A percentile compares a stretch with the other conserved stretches of the same genome.
Evolutionary conservation across 1,284 basidiomycete genomes (phyloP).

Genomic region (Ceratobasidium sp.): DNA sequence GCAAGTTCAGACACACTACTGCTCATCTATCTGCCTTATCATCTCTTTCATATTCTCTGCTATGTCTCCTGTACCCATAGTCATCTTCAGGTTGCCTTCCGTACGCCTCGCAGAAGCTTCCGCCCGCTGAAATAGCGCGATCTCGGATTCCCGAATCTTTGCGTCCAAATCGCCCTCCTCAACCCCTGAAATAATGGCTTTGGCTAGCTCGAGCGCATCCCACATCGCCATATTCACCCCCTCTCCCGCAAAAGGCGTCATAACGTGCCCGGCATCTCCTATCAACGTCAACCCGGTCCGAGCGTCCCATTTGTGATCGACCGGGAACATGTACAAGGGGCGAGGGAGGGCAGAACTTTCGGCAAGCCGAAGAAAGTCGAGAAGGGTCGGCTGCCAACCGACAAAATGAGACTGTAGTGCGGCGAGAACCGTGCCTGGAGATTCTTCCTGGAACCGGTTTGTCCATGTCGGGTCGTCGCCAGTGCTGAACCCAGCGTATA

Average conservation of each 20-base stretch:
- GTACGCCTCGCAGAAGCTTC: conserved; percentile 11
- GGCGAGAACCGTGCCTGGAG: conserved; percentile 20
- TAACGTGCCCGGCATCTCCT: conserved; percentile 66
- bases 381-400: conserved; percentile 52
- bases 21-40: not conserved
- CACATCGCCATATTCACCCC: conserved; percentile 61
- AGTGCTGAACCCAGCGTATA: conserved; percentile 55
- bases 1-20: not conserved
- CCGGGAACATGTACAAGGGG: conserved; percentile 52
- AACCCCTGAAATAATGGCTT: conserved; percentile 51
- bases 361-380: conserved; percentile 52
- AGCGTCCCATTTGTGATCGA: conserved; percentile 52
- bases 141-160: conserved; percentile 20
- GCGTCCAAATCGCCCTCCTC: not conserved
- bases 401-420: conserved; percentile 51
- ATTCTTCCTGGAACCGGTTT: conserved; percentile 41
- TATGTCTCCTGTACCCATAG: not conserved
- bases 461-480: conserved; percentile 52
- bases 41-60: not conserved
- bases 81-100: conserved; percentile 3
- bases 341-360: conserved; percentile 52
- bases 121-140: not conserved
- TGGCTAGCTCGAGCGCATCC: conserved; percentile 56
- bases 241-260: conserved; percentile 63
- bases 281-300: conserved; percentile 52